A percentile compares a stretch with the other conserved stretches of the same genome.
These are phyloP conservation scores for Anisodus acutangulus DNA, from an alignment of 257 asterid species.

Conservation along the genomic window DNA sequence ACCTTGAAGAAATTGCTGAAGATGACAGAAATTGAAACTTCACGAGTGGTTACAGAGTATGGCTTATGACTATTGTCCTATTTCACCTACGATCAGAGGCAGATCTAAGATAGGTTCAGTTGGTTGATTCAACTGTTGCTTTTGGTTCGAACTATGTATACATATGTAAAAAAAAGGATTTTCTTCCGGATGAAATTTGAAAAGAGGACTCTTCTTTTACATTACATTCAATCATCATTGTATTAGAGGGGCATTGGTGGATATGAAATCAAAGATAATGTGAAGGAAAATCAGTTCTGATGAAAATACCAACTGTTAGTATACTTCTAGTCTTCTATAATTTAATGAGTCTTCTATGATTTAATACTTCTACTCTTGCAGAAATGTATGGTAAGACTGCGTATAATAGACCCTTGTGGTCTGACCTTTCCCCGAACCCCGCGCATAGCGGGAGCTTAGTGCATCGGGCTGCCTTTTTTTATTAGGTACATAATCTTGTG, in stretches of 20 bases:
- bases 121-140: neutral
- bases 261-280: neutral
- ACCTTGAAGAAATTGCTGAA: constrained; percentile 26
- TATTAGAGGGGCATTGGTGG: neutral
- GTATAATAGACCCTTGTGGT: too few relatives aligned
- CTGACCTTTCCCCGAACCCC: too few relatives aligned
- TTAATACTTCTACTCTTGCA: too few relatives aligned
- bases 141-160: neutral
- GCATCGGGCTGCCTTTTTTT: too few relatives aligned
- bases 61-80: neutral
- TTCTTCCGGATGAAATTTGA: neutral
- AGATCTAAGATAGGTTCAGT: neutral
- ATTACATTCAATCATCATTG: neutral
- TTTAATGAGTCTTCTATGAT: neutral
- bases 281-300: neutral
- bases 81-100: neutral
- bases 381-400: too few relatives aligned
- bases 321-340: neutral
- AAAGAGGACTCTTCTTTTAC: neutral
- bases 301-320: neutral
- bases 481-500: too few relatives aligned
- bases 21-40: constrained; percentile 10
- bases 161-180: neutral
- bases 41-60: neutral
- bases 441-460: too few relatives aligned